Conservation (phyloP, 768 basidiomycete species). For the Collybiopsis confluens region DNA sequence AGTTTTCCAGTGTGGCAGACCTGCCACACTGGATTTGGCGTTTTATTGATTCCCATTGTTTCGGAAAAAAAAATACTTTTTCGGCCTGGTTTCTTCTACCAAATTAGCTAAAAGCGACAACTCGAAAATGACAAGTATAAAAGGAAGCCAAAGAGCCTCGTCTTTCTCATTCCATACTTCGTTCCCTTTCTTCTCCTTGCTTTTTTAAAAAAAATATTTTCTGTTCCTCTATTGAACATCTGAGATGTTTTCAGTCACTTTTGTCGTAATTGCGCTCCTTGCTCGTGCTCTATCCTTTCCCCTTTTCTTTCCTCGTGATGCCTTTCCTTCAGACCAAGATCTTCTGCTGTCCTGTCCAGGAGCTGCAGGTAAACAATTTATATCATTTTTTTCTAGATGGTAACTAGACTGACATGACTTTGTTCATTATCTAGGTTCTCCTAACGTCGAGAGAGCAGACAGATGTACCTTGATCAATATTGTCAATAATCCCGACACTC, state of each 20-base stretch:
- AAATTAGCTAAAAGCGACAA: too few species aligned
- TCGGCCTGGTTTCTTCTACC: too few species aligned
- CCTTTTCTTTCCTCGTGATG: background rate
- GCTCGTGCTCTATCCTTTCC: background rate
- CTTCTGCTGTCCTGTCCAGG: constrained; percentile 3
- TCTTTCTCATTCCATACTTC: background rate
- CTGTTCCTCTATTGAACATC: background rate
- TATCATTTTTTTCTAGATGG: background rate
- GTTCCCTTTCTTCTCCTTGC: background rate
- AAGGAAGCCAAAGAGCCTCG: too few species aligned
- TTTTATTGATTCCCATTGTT: too few species aligned
- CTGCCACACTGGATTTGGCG: too few species aligned
- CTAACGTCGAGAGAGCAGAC: constrained; percentile 7
- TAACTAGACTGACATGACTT: background rate
- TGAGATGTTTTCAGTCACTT: background rate
- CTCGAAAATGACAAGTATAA: too few species aligned
- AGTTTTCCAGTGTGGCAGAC: too few species aligned
- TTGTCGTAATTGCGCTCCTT: background rate
- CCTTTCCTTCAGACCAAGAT: constrained; percentile 2
- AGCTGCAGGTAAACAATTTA: background rate
- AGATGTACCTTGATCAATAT: constrained; percentile 10
- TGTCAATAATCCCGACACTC: constrained; percentile 9
- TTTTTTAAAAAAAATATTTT: background rate
- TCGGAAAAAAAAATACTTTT: too few species aligned
- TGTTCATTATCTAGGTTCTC: constrained; percentile 3